Evolutionary conservation across 768 basidiomycete genomes (phyloP).

Genomic region (Heimioporus sp.): DNA sequence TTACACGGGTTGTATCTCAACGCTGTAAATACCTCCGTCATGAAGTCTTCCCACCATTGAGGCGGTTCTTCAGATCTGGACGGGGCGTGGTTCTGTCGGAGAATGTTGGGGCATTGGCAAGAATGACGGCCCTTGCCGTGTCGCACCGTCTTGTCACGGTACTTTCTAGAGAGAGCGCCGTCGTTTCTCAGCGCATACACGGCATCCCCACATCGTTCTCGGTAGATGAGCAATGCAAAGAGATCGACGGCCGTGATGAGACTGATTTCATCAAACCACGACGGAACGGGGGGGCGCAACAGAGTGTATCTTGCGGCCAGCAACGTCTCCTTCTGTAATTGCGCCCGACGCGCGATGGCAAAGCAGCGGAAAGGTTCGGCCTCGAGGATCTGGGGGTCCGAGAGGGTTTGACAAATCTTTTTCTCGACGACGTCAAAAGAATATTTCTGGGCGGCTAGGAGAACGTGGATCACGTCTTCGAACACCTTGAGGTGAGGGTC

Average conservation of each 20-base stretch:
- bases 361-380: background rate
- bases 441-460: background rate
- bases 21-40: background rate
- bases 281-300: background rate
- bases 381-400: background rate
- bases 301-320: background rate
- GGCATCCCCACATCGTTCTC: no score
- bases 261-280: background rate
- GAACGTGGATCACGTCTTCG: background rate
- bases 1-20: conserved; percentile 23
- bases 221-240: background rate
- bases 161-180: no score
- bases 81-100: no score
- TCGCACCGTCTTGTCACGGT: no score
- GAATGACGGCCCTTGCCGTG: no score
- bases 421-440: background rate
- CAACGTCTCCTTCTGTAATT: background rate
- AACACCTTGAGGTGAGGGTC: background rate
- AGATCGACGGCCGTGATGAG: background rate
- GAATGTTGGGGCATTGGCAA: conserved; percentile 1
- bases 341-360: background rate
- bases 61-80: no score
- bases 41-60: conserved; percentile 20
- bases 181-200: no score
- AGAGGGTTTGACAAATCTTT: background rate